Conservation (phyloP, 1,139 yeast species). For the Nematodospora anomalae region DNA sequence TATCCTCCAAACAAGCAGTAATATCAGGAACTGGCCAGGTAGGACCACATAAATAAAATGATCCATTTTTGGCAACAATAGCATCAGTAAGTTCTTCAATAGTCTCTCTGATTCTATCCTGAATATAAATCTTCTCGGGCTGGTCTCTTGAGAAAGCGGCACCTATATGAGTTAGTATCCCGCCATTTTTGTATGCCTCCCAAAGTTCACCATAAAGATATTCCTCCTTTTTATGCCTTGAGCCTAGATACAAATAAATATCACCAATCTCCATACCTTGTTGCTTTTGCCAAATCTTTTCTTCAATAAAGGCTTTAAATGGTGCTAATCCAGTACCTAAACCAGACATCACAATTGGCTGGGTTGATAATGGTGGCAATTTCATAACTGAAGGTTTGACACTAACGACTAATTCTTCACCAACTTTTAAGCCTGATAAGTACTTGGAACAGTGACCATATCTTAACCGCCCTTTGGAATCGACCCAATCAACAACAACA, state of each 20-base stretch:
- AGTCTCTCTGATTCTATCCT: constrained; percentile 84
- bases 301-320: constrained; percentile 95
- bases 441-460: constrained; percentile 94
- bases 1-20: constrained; percentile 85
- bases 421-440: constrained; percentile 74
- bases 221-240: constrained; percentile 95
- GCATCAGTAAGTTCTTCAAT: constrained; percentile 75
- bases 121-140: constrained; percentile 90
- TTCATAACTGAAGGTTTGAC: constrained; percentile 98
- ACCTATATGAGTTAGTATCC: constrained; percentile 89
- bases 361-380: constrained; percentile 80
- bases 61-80: constrained; percentile 74
- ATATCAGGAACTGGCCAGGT: constrained; percentile 99
- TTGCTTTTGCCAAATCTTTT: constrained; percentile 88
- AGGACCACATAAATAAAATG: constrained; percentile 97
- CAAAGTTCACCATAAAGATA: constrained; percentile 95
- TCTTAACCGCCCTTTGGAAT: constrained; percentile 80
- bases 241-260: constrained; percentile 84
- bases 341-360: constrained; percentile 96
- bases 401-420: constrained; percentile 86
- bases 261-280: constrained; percentile 92
- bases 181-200: constrained; percentile 95
- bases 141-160: constrained; percentile 99
- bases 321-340: constrained; percentile 98
- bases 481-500: constrained; percentile 97